Conservation (phyloP, 2,329 filamentous ascomycete genomes). For the Aspergillus vadensis region DNA sequence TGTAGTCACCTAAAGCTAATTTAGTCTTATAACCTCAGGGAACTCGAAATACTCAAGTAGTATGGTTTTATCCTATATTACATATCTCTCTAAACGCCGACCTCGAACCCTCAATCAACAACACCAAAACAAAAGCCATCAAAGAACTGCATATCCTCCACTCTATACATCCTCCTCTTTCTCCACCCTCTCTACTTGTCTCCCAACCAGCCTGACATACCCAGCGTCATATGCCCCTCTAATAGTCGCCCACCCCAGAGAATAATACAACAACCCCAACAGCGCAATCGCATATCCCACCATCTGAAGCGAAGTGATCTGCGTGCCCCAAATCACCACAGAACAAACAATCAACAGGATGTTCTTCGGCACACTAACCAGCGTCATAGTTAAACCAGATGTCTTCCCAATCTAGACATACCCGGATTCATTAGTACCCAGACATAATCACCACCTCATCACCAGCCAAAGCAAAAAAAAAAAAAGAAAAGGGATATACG, state of each 20-base stretch:
- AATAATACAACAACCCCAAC: conserved; percentile 63
- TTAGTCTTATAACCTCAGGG: no score
- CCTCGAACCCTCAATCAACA: no score
- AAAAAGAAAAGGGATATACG: conserved; percentile 35
- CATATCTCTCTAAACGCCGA: no score
- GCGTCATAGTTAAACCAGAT: conserved; percentile 76
- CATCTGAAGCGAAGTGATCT: conserved; percentile 67
- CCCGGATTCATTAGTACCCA: background rate
- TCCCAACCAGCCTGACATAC: background rate
- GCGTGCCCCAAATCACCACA: conserved; percentile 72
- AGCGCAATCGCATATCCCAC: conserved; percentile 71
- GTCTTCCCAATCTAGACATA: conserved; percentile 73
- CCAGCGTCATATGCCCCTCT: background rate
- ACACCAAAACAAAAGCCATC: no score
- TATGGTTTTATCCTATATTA: no score
- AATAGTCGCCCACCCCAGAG: conserved; percentile 57
- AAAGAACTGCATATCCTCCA: no score
- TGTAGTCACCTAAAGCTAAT: no score
- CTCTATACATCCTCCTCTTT: conserved; percentile 5
- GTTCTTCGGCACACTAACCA: conserved; percentile 81
- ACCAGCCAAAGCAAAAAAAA: background rate
- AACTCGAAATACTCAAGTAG: no score
- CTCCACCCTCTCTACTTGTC: background rate
- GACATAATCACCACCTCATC: background rate
- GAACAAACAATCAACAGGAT: conserved; percentile 75